Conservation (phyloP, 2,329 filamentous ascomycete species). For the Dothistroma septosporum region DNA sequence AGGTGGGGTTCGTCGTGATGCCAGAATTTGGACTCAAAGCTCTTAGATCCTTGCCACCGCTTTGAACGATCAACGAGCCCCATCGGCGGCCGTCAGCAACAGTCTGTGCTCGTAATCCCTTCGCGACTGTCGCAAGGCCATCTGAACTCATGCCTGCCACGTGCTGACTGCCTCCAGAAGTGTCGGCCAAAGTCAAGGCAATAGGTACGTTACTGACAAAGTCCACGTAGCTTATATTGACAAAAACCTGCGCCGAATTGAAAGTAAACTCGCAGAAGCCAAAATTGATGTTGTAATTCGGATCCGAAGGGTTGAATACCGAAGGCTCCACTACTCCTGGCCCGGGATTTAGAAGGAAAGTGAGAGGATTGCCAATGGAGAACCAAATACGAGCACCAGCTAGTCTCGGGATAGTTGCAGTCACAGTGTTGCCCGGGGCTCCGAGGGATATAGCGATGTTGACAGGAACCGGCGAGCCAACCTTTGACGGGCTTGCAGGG, state of each 20-base stretch:
- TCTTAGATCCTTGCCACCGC: slow-evolving; percentile 38
- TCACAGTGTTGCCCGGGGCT: slow-evolving; percentile 32
- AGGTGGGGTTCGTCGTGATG: slow-evolving; percentile 43
- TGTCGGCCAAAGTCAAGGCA: slow-evolving; percentile 37
- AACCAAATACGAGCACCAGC: slow-evolving; percentile 39
- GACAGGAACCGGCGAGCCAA: slow-evolving; percentile 35
- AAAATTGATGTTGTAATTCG: slow-evolving; percentile 45
- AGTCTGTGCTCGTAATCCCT: slow-evolving; percentile 54
- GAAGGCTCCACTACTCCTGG: slow-evolving; percentile 37
- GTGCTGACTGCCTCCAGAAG: slow-evolving; percentile 37
- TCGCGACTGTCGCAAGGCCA: slow-evolving; percentile 55
- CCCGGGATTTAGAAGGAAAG: slow-evolving; percentile 36
- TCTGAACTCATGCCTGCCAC: slow-evolving; percentile 58
- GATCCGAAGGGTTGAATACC: slow-evolving; percentile 39
- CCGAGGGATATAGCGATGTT: slow-evolving; percentile 46
- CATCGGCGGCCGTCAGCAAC: slow-evolving; percentile 55
- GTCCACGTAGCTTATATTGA: slow-evolving; percentile 42
- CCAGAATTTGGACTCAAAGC: slow-evolving; percentile 45
- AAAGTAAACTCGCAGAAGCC: slow-evolving; percentile 48
- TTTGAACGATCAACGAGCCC: slow-evolving; percentile 54
- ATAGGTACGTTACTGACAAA: slow-evolving; percentile 43
- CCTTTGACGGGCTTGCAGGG: slow-evolving; percentile 31
- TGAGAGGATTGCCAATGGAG: slow-evolving; percentile 31
- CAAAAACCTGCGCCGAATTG: slow-evolving; percentile 45
- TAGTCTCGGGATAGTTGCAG: slow-evolving; percentile 34